phyloP scores from a whole-genome alignment of 176 grass and related monocot species.

The Metroxylon sagu region DNA sequence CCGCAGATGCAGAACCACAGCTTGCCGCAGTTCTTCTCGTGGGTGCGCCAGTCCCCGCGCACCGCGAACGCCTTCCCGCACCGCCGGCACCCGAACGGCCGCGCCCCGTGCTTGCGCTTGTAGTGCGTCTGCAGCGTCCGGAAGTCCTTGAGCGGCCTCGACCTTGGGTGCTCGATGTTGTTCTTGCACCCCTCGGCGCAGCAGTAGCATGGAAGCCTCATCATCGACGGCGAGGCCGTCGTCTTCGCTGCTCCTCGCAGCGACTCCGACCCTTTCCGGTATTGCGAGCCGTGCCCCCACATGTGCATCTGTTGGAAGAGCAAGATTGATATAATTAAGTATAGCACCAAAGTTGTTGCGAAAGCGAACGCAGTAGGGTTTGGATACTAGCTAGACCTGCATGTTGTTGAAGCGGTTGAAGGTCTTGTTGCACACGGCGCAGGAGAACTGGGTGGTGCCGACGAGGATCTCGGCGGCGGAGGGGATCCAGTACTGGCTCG shows the following conservation, averaged over 20 bases:
- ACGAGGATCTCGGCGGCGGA: slow-evolving; percentile 19
- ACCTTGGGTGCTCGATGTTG: slow-evolving; percentile 14
- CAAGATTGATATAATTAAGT: neutral
- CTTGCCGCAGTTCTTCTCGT: slow-evolving; percentile 24
- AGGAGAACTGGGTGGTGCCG: slow-evolving; percentile 22
- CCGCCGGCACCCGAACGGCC: slow-evolving; percentile 10
- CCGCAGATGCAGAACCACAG: slow-evolving; percentile 25
- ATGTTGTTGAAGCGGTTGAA: slow-evolving; percentile 21
- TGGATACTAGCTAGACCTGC: neutral
- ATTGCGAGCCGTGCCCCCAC: slow-evolving; percentile 24
- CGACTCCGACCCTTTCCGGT: slow-evolving; percentile 15
- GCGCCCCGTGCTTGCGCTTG: slow-evolving; percentile 18
- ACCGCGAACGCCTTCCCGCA: slow-evolving; percentile 19
- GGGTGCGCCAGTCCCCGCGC: slow-evolving; percentile 22
- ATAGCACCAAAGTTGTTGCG: neutral
- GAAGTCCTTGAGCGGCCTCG: slow-evolving; percentile 23
- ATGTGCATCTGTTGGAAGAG: slow-evolving; percentile 10
- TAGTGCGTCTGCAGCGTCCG: slow-evolving; percentile 20
- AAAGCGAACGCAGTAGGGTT: neutral
- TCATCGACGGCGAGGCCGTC: slow-evolving; percentile 14
- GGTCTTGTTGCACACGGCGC: slow-evolving; percentile 20
- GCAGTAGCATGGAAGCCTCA: slow-evolving; percentile 22
- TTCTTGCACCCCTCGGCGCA: slow-evolving; percentile 23
- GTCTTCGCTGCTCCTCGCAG: neutral
- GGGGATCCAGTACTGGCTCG: slow-evolving; percentile 20